Evolutionary conservation across 805 yeast species (phyloP), one percentile per base, ranked within the genome.

Genomic region (Candida peoriensis): DNA sequence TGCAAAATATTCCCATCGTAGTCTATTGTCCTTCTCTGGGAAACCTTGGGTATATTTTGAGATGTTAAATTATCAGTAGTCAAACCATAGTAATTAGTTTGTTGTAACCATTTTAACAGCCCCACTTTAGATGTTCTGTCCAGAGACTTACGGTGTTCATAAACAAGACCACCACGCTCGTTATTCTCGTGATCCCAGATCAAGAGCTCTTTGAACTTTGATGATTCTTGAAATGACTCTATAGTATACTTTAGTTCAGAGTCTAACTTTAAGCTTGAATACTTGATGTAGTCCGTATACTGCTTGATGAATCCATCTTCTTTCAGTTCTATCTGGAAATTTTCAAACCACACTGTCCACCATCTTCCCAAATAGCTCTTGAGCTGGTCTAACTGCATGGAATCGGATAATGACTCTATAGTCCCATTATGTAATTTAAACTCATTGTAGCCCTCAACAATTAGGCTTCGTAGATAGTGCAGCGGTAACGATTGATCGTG

Each of bases 301-400:
- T 57, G 23, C 32, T 57, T 61, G 29, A 62, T 32, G n/a, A 55
- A 33, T 0, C 70, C 71, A 34, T 60, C 52, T 30, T 55, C 62
- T 10, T 38, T 39, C 12, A 63, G 23, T 9, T 48, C 55, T 19
- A 58, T 16, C 8, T 31, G 55, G 22, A 49, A 45, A 34, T 55
- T 49, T 2, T n/a, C 27, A 4, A 59, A 37, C 69, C 70, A 66
- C 2, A 35, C 36, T 4, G 28, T 37, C 68, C 69, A 66, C 70
- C 70, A 66, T 14, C 40, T 38, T 19, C 39, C 39, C 6, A 57
- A 30, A n/a, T 34, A 34, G 12, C 28, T 35, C 2, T 39, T 27
- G 12, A 52, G 44, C n/a, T 44, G 46, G 8, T 36, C 38, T 8
- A n/a, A 25, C 3, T 36, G 38, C 52, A 50, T 42, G 2, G 44